These are phyloP conservation scores for Aspergillus funiculosus DNA, from an alignment of 495 filamentous ascomycete species.

Conservation along the genomic window DNA sequence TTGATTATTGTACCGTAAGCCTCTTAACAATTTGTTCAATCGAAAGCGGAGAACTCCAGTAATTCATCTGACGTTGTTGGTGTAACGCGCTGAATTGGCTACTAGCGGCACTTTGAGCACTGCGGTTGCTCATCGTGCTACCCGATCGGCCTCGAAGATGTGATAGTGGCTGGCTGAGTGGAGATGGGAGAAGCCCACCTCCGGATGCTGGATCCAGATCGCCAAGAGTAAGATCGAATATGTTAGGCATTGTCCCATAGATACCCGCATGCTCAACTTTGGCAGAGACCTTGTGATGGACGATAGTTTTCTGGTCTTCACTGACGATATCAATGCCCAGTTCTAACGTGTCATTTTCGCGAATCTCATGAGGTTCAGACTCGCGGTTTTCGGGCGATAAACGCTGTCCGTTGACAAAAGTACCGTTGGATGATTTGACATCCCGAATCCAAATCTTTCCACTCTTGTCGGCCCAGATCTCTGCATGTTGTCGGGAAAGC, in stretches of 20 bases:
- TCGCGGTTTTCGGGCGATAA: constrained; percentile 90
- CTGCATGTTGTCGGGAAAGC: constrained; percentile 89
- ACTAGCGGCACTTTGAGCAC: constrained; percentile 47
- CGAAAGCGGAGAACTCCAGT: constrained; percentile 81
- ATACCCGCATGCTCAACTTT: constrained; percentile 92
- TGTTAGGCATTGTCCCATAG: constrained; percentile 57
- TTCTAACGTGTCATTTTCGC: constrained; percentile 82
- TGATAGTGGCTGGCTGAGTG: constrained; percentile 49
- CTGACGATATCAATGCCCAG: constrained; percentile 97
- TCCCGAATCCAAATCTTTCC: constrained; percentile 95
- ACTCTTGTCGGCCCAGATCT: constrained; percentile 84
- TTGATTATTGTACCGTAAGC: constrained; percentile 64
- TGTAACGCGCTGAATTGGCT: constrained; percentile 54
- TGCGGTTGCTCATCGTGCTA: constrained; percentile 60
- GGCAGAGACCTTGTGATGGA: constrained; percentile 95
- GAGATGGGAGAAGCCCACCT: constrained; percentile 58
- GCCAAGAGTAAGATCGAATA: constrained; percentile 83
- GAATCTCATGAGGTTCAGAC: constrained; percentile 87
- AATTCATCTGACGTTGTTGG: constrained; percentile 65
- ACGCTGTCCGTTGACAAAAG: constrained; percentile 90
- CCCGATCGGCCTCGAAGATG: constrained; percentile 65
- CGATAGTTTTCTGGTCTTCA: constrained; percentile 95
- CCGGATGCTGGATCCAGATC: constrained; percentile 72
- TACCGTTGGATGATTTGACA: constrained; percentile 97
- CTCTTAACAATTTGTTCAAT: constrained; percentile 94